Evolutionary conservation across 805 yeast species (phyloP).

Genomic region (Huiozyma naganishii): DNA sequence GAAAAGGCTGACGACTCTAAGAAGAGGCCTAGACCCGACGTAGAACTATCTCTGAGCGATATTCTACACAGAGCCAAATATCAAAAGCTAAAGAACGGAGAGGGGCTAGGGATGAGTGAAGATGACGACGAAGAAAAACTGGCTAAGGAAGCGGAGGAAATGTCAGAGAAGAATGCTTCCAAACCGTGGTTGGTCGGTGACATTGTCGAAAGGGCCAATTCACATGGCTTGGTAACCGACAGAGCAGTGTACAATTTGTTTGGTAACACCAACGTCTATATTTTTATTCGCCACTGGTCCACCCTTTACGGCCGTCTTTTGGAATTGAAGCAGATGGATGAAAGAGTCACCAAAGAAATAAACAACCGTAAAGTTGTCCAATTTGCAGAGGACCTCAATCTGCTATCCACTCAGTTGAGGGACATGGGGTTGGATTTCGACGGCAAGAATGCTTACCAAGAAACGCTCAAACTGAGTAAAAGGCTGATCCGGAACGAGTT

Average conservation of each 20-base stretch:
- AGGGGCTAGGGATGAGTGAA: slow-evolving; percentile 3
- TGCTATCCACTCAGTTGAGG: slow-evolving; percentile 68
- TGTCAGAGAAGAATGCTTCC: slow-evolving; percentile 21
- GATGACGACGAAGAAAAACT: slow-evolving; percentile 15
- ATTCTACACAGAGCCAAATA: slow-evolving; percentile 30
- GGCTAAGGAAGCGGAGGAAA: slow-evolving; percentile 22
- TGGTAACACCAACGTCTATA: slow-evolving; percentile 80
- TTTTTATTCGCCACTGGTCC: slow-evolving; percentile 77
- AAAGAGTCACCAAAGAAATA: slow-evolving; percentile 63
- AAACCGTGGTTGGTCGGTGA: slow-evolving; percentile 28
- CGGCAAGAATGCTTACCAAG: slow-evolving; percentile 63
- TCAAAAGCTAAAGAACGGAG: slow-evolving; percentile 21
- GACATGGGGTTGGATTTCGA: slow-evolving; percentile 69
- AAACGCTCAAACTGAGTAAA: slow-evolving; percentile 64
- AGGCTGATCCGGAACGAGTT: slow-evolving; percentile 77
- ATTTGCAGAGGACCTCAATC: slow-evolving; percentile 79
- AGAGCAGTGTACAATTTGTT: slow-evolving; percentile 65
- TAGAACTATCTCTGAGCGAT: slow-evolving; percentile 15
- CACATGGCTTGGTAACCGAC: slow-evolving; percentile 22
- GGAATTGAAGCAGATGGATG: slow-evolving; percentile 66
- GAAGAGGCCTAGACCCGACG: slow-evolving; percentile 24
- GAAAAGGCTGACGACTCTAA: slow-evolving; percentile 11
- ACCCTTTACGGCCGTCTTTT: slow-evolving; percentile 69
- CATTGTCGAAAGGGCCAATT: slow-evolving; percentile 23
- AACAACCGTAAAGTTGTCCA: slow-evolving; percentile 49